Evolutionary conservation across 306 rosid species (phyloP), one percentile per base, ranked within the genome.

Genomic region (Mucuna pruriens): DNA sequence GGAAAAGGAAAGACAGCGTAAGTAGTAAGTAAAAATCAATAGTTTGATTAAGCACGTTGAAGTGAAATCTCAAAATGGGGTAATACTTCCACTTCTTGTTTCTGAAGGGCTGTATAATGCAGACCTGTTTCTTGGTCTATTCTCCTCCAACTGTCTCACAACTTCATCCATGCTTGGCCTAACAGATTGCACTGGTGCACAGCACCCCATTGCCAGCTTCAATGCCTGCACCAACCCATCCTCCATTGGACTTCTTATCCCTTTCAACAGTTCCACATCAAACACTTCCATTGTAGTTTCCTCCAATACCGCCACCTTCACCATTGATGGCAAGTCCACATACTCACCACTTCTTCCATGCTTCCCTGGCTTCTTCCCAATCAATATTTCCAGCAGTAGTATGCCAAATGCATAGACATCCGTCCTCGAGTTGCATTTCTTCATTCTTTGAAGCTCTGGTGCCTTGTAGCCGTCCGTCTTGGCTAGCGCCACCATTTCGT

Each of bases 181-280:
- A 55, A 96, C 98, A 0, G 98, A 77, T 42, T 94, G 92, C 77
- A 96, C 98, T 3, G 99, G 99, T 39, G 99, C 98, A 76, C 99
- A 96, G 78, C 99, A 96, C 9, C 99, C 99, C 99, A 96, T 96
- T 57, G 98, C 99, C 16, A 96, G 91, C 86, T 93, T 96, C 88
- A 96, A 73, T 15, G 97, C 97, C 42, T 96, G 98, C 51, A 96
- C 80, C 86, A 96, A 69, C 17, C 99, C 99, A 49, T 96, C 99
- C 78, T 96, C 99, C 98, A 94, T 96, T 2, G 97, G 97, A 76
- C 90, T 96, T 58, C 97, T 92, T 54, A 94, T 89, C 78, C 98
- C 99, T 86, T 89, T 96, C 86, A 94, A 79, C 5, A 94, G 85
- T 55, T 94, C 98, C 80, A 90, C 94, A 58, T 94, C 98, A 11